Percentiles rank a stretch among this genome's conserved stretches.
phyloP scores from a whole-genome alignment of 1,284 basidiomycete genomes.

The Naganishia cerealis region DNA sequence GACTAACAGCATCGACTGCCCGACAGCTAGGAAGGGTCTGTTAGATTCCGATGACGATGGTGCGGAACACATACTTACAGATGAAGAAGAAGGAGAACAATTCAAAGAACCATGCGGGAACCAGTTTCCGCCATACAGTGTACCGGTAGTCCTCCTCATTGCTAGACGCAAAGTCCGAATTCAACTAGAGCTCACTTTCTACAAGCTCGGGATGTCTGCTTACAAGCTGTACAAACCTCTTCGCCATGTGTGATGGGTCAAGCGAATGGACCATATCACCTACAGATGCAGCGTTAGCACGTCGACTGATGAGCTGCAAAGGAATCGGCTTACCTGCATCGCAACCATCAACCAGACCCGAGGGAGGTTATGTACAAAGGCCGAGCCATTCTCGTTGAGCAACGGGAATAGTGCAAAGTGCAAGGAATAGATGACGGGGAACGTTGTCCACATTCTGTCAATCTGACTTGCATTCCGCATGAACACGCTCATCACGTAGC shows the following conservation, averaged over 20 bases:
- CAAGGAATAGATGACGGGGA: constrained; percentile 74
- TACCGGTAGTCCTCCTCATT: constrained; percentile 90
- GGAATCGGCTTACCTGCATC: constrained; percentile 59
- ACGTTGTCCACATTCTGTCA: constrained; percentile 65
- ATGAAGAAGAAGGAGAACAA: constrained; percentile 80
- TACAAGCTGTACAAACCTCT: constrained; percentile 71
- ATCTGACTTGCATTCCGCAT: constrained; percentile 84
- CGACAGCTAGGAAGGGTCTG: constrained; percentile 57
- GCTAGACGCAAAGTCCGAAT: constrained; percentile 44
- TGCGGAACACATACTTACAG: constrained; percentile 52
- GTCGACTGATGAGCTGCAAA: constrained; percentile 1
- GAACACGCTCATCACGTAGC: constrained; percentile 51
- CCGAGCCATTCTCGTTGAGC: constrained; percentile 59
- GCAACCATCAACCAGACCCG: constrained; percentile 70
- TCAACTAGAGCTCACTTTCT: background rate
- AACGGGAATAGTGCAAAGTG: constrained; percentile 64
- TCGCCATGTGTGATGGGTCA: constrained; percentile 80
- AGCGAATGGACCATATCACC: constrained; percentile 65
- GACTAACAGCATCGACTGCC: constrained; percentile 78
- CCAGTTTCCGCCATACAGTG: constrained; percentile 68
- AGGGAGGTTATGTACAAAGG: constrained; percentile 58
- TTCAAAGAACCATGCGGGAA: constrained; percentile 72
- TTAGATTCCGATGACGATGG: background rate
- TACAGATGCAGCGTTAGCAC: constrained; percentile 38
- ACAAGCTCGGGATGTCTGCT: constrained; percentile 25